A percentile compares a stretch with the other conserved stretches of the same genome.
These are phyloP conservation scores for Pilatotrama ljubarskyi DNA, from an alignment of 768 basidiomycete species.

Conservation along the genomic window DNA sequence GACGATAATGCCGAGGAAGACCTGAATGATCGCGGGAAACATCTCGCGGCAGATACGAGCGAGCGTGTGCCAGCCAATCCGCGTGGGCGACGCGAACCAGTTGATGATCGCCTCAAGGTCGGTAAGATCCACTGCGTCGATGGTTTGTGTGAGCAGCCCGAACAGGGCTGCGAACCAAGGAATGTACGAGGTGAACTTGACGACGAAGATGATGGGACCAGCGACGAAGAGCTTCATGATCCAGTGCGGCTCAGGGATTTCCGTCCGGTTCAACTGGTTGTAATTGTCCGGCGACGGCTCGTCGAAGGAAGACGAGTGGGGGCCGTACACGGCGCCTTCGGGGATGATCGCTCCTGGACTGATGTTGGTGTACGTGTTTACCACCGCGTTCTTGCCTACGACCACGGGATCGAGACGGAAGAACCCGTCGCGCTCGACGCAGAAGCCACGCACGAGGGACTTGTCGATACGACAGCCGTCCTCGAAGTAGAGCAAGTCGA, in stretches of 20 bases:
- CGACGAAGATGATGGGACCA: slow-evolving; percentile 40
- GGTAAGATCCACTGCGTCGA: slow-evolving; percentile 32
- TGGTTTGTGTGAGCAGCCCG: slow-evolving; percentile 40
- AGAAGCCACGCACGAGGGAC: slow-evolving; percentile 43
- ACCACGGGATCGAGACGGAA: slow-evolving; percentile 43
- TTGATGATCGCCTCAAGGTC: slow-evolving; percentile 42
- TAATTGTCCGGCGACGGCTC: slow-evolving; percentile 37
- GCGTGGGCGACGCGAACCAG: slow-evolving; percentile 44
- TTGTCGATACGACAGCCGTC: slow-evolving; percentile 48
- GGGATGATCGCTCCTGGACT: slow-evolving; percentile 42
- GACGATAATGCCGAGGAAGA: slow-evolving; percentile 41
- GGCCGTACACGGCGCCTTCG: slow-evolving; percentile 42
- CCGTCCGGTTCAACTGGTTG: slow-evolving; percentile 43
- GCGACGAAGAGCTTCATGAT: slow-evolving; percentile 39
- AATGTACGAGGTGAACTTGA: slow-evolving; percentile 39
- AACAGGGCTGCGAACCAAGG: slow-evolving; percentile 45
- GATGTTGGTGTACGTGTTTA: slow-evolving; percentile 48
- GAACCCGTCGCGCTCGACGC: slow-evolving; percentile 46
- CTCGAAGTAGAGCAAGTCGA: slow-evolving; percentile 43
- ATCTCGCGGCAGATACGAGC: slow-evolving; percentile 42
- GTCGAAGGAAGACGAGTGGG: slow-evolving; percentile 47
- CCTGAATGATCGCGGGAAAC: slow-evolving; percentile 39
- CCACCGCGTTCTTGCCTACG: slow-evolving; percentile 39
- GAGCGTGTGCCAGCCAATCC: slow-evolving; percentile 41
- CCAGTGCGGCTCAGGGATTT: slow-evolving; percentile 34